Percentiles rank a stretch among this genome's conserved stretches.
These are phyloP conservation scores for Colletotrichum tabaci DNA, from an alignment of 2,329 filamentous ascomycete species.

Conservation along the genomic window DNA sequence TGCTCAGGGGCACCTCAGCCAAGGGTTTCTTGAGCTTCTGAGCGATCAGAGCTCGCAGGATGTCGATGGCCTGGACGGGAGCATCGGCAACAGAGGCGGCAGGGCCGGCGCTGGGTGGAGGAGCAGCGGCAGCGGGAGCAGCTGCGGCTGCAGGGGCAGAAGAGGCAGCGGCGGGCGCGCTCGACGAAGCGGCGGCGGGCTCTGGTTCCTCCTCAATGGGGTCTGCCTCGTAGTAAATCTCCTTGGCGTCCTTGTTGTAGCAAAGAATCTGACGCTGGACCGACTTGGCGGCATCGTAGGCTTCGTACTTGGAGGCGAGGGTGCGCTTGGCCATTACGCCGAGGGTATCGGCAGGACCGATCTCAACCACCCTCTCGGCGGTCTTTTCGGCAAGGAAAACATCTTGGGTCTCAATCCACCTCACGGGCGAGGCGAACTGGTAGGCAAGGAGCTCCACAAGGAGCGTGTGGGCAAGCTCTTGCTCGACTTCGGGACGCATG, in stretches of 20 bases:
- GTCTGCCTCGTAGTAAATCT: conserved; percentile 99
- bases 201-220: conserved; percentile 92
- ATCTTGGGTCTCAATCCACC: conserved; percentile 99
- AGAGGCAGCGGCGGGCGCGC: conserved; percentile 61
- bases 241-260: conserved; percentile 99
- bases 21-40: conserved; percentile 98
- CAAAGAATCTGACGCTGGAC: conserved; percentile 97
- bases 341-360: conserved; percentile 96
- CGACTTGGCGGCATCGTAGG: conserved; percentile 96
- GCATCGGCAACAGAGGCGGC: conserved; percentile 89
- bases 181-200: conserved; percentile 64
- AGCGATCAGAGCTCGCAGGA: conserved; percentile 89
- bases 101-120: conserved; percentile 83
- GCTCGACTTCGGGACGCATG: conserved; percentile 99
- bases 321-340: conserved; percentile 98
- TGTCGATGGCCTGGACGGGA: conserved; percentile 89
- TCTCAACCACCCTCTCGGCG: conserved; percentile 97
- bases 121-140: conserved; percentile 69
- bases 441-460: conserved; percentile 99
- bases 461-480: conserved; percentile 98
- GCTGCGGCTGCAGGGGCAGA: conserved; percentile 59
- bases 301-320: conserved; percentile 96
- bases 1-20: conserved; percentile 89
- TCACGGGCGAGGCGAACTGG: conserved; percentile 97
- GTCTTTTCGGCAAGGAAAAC: conserved; percentile 97